A percentile compares a stretch with the other conserved stretches of the same genome.
Evolutionary conservation across 2,329 filamentous ascomycete species (phyloP).

Genomic region (Fusarium praegraminearum): DNA sequence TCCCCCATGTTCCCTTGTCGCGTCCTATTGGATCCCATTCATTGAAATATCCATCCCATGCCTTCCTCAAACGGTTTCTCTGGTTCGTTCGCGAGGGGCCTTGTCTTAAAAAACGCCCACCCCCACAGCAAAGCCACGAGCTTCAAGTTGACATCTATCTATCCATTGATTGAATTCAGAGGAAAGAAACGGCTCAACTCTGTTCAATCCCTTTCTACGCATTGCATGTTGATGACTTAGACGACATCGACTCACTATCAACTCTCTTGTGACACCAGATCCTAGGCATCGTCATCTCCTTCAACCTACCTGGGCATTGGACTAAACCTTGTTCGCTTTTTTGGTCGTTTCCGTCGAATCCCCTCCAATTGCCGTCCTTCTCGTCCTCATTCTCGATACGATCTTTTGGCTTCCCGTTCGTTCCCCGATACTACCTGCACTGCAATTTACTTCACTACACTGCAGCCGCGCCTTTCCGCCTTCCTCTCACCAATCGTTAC

Average conservation of each 20-base stretch:
- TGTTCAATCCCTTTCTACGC: constrained; percentile 9
- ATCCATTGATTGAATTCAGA: constrained; percentile 3
- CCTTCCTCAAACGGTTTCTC: constrained; percentile 38
- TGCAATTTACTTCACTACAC: neutral
- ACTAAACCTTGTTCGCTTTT: constrained; percentile 45
- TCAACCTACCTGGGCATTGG: constrained; percentile 24
- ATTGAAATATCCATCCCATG: constrained; percentile 29
- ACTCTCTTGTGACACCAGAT: neutral
- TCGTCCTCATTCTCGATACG: constrained; percentile 29
- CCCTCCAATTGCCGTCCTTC: constrained; percentile 31
- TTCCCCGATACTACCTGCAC: neutral
- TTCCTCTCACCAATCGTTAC: constrained; percentile 8
- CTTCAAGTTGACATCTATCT: constrained; percentile 16
- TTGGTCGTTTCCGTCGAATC: constrained; percentile 48
- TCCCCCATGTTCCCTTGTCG: constrained; percentile 23
- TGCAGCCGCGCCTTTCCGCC: constrained; percentile 31
- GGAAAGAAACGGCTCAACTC: constrained; percentile 9
- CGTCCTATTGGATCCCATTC: constrained; percentile 30
- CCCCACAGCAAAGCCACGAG: constrained; percentile 35
- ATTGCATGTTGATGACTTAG: constrained; percentile 17
- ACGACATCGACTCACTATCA: neutral
- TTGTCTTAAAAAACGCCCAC: constrained; percentile 41
- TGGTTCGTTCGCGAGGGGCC: constrained; percentile 36
- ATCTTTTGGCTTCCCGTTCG: constrained; percentile 29
- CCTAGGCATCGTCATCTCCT: constrained; percentile 25